phyloP scores from a whole-genome alignment of 1,139 yeast genomes.

The Suhomyces maxii region DNA sequence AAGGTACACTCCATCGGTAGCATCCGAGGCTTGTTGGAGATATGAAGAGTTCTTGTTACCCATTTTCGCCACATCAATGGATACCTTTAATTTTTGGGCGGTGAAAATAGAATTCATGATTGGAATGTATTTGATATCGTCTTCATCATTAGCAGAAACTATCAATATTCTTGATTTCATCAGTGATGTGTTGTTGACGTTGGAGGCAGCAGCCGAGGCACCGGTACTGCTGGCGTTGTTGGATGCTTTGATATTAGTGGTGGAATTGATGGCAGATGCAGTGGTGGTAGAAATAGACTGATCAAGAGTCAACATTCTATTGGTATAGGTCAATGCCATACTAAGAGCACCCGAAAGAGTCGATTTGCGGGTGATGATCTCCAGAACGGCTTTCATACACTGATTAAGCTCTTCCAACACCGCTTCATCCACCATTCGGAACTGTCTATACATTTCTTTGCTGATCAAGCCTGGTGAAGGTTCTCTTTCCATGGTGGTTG shows the following conservation, averaged over 20 bases:
- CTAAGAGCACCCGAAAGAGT: constrained; percentile 80
- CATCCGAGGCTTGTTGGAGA: constrained; percentile 93
- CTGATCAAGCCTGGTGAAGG: constrained; percentile 24
- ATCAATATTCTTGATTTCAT: constrained; percentile 74
- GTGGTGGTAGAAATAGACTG: constrained; percentile 50
- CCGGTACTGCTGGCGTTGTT: constrained; percentile 9
- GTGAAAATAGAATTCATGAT: constrained; percentile 96
- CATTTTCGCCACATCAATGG: constrained; percentile 87
- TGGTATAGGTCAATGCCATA: constrained; percentile 75
- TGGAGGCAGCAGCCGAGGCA: constrained; percentile 15
- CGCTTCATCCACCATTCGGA: constrained; percentile 75
- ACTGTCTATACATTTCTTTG: constrained; percentile 77
- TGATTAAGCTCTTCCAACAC: constrained; percentile 62
- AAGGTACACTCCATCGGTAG: constrained; percentile 87
- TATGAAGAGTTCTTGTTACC: constrained; percentile 73
- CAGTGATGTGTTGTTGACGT: constrained; percentile 28
- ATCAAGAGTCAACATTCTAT: constrained; percentile 59
- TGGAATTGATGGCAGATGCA: constrained; percentile 46
- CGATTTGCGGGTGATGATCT: constrained; percentile 23
- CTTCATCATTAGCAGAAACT: constrained; percentile 74
- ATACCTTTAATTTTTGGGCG: constrained; percentile 87
- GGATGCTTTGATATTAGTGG: constrained; percentile 29
- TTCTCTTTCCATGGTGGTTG: constrained; percentile 10
- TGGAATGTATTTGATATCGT: constrained; percentile 81
- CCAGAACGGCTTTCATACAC: constrained; percentile 37